Conservation (phyloP, 163 green algal genomes). For the Chlamydomonas reinhardtii region DNA sequence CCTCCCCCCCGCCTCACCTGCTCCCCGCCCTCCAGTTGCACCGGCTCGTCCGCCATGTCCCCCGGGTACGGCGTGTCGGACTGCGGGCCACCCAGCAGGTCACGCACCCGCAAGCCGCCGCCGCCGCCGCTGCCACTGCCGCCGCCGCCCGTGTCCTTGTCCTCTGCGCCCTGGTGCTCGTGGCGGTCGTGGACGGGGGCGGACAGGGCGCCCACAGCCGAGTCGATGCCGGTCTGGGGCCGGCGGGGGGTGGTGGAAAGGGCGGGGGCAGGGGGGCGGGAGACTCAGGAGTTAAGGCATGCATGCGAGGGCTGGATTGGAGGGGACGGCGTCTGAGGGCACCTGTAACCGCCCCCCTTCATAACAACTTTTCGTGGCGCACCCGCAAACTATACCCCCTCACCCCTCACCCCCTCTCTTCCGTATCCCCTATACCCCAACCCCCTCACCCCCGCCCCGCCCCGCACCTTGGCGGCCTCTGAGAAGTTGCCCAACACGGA, state of each 20-base stretch:
- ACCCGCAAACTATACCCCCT: too few species aligned
- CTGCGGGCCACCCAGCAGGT: conserved; percentile 23
- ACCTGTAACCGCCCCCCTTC: too few species aligned
- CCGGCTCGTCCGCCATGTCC: conserved; percentile 42
- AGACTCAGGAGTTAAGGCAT: too few species aligned
- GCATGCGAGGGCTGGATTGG: too few species aligned
- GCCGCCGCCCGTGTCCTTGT: not conserved
- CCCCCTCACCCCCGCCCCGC: too few species aligned
- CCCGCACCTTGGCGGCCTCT: not conserved
- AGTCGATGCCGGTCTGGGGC: conserved; percentile 34
- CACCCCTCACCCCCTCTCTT: too few species aligned
- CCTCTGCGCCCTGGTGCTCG: not conserved
- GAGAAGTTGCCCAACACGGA: conserved; percentile 35
- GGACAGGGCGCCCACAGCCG: not conserved
- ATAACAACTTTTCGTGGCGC: too few species aligned
- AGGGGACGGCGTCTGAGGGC: too few species aligned
- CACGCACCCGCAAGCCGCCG: not conserved
- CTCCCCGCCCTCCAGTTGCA: conserved; percentile 17
- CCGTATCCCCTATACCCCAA: not conserved
- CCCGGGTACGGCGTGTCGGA: conserved; percentile 46
- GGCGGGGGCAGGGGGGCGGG: too few species aligned
- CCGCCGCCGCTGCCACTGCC: not conserved
- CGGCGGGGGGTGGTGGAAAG: too few species aligned
- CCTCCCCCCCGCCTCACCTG: not conserved
- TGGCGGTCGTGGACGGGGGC: not conserved